Evolutionary conservation across 495 filamentous ascomycete genomes (phyloP), one percentile per base, ranked within the genome.

Genomic region (Endocarpon pusillum): DNA sequence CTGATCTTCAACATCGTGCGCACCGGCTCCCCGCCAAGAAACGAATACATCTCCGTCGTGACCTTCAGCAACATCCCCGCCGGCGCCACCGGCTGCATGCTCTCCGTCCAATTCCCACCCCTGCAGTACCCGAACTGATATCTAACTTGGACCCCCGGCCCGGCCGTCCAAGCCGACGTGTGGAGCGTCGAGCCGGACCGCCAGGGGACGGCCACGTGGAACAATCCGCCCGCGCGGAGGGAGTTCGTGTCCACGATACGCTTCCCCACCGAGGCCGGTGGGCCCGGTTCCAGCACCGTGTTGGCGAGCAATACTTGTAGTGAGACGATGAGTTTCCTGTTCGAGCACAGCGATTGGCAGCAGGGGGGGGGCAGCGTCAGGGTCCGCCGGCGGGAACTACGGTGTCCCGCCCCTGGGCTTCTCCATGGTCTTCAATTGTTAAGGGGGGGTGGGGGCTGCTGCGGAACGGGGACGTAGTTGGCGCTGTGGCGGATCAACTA

Each of bases 341-440:
- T 38, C 0, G 24, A 38, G 12, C 15, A 40, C 21, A 37, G 32
- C 14, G 23, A 26, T 7, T 45, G 42, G 42, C 45, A 44, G 45
- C 18, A 8, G 0, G 19, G 18, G 9, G 34, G n/a, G 16, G 45
- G 45, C 3, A 16, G 15, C 2, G 45, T 48, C 2, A 16, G 37
- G 10, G 45, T 48, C 24, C 7, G 2, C 32, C 3, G 20, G 33
- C 8, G 39, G 39, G 3, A 31, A 31, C 7, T 17, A 31, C 7
- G 28, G 28, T n/a, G 8, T 10, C 1, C 16, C 32, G 8, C 32
- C 25, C 9, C 9, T 43, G 7, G 42, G 42, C 1, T 48, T 45
- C 17, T 35, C 12, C 8, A 17, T 48, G 37, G 33, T 42, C 4
- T 48, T 33, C 26, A 44, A 47, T n/a, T 46, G 42, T 36, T 50